These are phyloP conservation scores for Meripilus lineatus DNA, from an alignment of 1,284 basidiomycete genomes.

Conservation along the genomic window DNA sequence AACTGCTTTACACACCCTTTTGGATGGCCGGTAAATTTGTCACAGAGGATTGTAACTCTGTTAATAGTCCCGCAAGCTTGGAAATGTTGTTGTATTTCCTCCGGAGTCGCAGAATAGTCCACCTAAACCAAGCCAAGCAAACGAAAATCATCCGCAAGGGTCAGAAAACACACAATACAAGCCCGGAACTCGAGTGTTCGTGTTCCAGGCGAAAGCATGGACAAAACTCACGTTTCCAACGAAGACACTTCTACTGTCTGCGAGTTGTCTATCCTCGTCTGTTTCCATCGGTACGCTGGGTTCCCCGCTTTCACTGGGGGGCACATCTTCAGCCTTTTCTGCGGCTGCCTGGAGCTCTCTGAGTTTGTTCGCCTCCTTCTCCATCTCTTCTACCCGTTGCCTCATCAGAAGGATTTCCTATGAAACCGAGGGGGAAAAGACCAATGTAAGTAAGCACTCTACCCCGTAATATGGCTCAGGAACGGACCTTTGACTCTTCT, in stretches of 20 bases:
- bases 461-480: slow-evolving; percentile 3
- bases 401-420: slow-evolving; percentile 88
- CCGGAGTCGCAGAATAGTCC: slow-evolving; percentile 96
- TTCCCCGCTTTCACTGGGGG: slow-evolving; percentile 35
- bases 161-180: too few relatives aligned
- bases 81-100: slow-evolving; percentile 98
- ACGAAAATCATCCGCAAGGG: too few relatives aligned
- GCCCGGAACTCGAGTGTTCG: background rate
- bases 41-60: slow-evolving; percentile 97
- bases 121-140: slow-evolving; percentile 76
- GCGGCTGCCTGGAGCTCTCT: slow-evolving; percentile 89
- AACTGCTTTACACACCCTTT: slow-evolving; percentile 72
- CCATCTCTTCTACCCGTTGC: slow-evolving; percentile 90
- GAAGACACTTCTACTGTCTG: slow-evolving; percentile 89
- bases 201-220: slow-evolving; percentile 1
- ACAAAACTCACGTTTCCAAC: slow-evolving; percentile 85
- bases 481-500: slow-evolving; percentile 33
- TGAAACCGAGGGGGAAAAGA: background rate
- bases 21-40: slow-evolving; percentile 99
- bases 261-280: slow-evolving; percentile 71
- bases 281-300: slow-evolving; percentile 64
- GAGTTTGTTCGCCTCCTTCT: slow-evolving; percentile 84
- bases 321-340: slow-evolving; percentile 48
- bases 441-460: background rate
- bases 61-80: slow-evolving; percentile 98